A percentile compares a stretch with the other conserved stretches of the same genome.
Evolutionary conservation across 2,329 filamentous ascomycete species (phyloP).

Genomic region (Cladosporium sphaerospermum): DNA sequence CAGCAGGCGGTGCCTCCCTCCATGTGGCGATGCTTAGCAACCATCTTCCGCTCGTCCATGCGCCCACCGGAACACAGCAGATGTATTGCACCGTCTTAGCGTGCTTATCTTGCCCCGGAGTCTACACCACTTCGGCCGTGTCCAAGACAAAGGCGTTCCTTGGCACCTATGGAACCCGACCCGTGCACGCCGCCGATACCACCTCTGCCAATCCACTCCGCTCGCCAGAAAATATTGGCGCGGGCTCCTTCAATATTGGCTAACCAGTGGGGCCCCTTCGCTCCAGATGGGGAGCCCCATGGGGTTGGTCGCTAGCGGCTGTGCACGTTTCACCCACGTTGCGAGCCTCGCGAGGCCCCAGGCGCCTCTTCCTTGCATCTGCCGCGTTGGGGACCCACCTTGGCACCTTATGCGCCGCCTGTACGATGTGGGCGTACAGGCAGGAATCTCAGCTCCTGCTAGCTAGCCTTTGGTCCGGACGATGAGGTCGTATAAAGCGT

Average conservation of each 20-base stretch:
- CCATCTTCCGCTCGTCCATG: slow-evolving; percentile 5
- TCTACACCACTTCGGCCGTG: background rate
- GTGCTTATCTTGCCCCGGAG: slow-evolving; percentile 6
- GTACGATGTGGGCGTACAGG: slow-evolving; percentile 1
- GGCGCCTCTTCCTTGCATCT: background rate
- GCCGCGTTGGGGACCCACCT: background rate
- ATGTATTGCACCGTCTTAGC: slow-evolving; percentile 9
- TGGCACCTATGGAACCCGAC: slow-evolving; percentile 3
- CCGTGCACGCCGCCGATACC: background rate
- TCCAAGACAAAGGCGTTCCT: slow-evolving; percentile 7
- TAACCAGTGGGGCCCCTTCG: slow-evolving; percentile 4
- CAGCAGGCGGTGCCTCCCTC: background rate
- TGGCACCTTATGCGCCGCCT: background rate
- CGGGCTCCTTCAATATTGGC: slow-evolving; percentile 2
- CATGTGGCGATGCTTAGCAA: slow-evolving; percentile 7
- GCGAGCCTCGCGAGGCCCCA: background rate
- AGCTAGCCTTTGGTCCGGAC: slow-evolving; percentile 6
- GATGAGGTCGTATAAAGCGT: slow-evolving; percentile 6
- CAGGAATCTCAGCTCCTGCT: slow-evolving; percentile 1
- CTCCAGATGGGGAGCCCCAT: slow-evolving; percentile 4
- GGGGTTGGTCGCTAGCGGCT: background rate
- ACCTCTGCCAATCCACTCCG: slow-evolving; percentile 4
- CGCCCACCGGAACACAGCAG: slow-evolving; percentile 8
- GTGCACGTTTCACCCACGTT: slow-evolving; percentile 4
- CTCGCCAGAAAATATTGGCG: slow-evolving; percentile 1